These are phyloP conservation scores for Monosporascus cannonballus DNA, from an alignment of 2,329 filamentous ascomycete species.

Conservation along the genomic window DNA sequence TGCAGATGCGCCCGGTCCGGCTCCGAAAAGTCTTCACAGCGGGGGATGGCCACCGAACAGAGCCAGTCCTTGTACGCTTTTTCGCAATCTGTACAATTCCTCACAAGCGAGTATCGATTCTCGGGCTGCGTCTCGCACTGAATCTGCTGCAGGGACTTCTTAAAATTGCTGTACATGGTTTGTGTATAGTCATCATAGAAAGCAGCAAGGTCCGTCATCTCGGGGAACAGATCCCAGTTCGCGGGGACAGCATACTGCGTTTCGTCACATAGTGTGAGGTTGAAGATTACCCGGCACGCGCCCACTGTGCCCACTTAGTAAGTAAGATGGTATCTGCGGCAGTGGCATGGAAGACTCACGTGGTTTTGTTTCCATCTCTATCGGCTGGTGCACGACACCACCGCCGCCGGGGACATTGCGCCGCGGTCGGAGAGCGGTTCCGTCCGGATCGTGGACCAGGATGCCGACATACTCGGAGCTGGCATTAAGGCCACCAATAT, in stretches of 20 bases:
- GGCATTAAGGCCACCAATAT: constrained; percentile 66
- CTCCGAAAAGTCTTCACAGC: constrained; percentile 76
- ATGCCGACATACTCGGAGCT: constrained; percentile 69
- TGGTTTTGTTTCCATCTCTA: constrained; percentile 71
- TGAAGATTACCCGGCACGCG: constrained; percentile 73
- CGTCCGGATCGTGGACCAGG: constrained; percentile 50
- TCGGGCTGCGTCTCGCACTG: constrained; percentile 72
- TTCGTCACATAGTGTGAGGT: constrained; percentile 82
- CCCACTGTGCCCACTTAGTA: constrained; percentile 8
- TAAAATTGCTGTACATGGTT: constrained; percentile 68
- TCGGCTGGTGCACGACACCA: constrained; percentile 65
- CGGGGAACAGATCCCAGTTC: constrained; percentile 59
- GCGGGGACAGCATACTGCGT: constrained; percentile 88
- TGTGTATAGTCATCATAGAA: constrained; percentile 76
- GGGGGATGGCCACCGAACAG: constrained; percentile 86
- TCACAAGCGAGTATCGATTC: constrained; percentile 74
- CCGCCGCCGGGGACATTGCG: constrained; percentile 60
- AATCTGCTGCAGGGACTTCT: constrained; percentile 74
- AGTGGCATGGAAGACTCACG: constrained; percentile 42
- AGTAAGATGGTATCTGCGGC: no score
- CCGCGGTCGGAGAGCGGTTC: constrained; percentile 45
- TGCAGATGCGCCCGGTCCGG: constrained; percentile 46
- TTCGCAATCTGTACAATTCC: constrained; percentile 69
- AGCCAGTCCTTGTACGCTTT: constrained; percentile 89
- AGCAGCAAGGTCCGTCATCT: constrained; percentile 53